Base-by-base conservation (phyloP, 805 yeast genomes). In the Wickerhamiella australiensis region DNA sequence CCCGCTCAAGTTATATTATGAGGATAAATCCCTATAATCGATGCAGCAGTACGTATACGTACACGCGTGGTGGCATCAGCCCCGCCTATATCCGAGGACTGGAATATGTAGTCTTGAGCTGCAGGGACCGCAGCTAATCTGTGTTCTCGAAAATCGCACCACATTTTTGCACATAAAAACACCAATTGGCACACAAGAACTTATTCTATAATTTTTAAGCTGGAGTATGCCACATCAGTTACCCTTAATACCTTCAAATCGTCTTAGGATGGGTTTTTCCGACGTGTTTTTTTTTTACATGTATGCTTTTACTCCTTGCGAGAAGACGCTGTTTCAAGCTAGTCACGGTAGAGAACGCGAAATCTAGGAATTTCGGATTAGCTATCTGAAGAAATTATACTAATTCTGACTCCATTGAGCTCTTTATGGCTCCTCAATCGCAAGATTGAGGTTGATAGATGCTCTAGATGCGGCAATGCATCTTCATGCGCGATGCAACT, bases 401-500 rank as follows among this genome's bases (percentile, higher is more conserved):
- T 11, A 26, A 7, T 7, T 7, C 11, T 26, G 7, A 26, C 7
- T 7, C 9, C 29, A 26, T 26, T 26, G 29, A 26, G 29, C 29
- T 26, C 29, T 26, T 11, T 7, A 7, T 26, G 29, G 7, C 7
- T 7, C 11, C 20, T 12, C 20, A 15, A 5, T 4, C 7, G 13
- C 18, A 17, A 3, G 3, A 5, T 15, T 33, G 15, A n/a, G 38
- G 4, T 33, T 17, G 38, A 33, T 33, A 33, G 38, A 18, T 33
- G 11, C 38, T 5, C 38, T 15, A 33, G 38, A n/a, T 33, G 38
- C 38, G n/a, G 38, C 38, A n/a, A 33, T 33, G 38, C 38, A 33
- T 33, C 18, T 7, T 4, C n/a, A 33, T 33, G 38, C 38, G 38
- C 21, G 21, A 33, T 42, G 45, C 45, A 42, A 22, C 21, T 9